These are phyloP conservation scores for Arthromyces matolae DNA, from an alignment of 768 basidiomycete species.

Conservation along the genomic window DNA sequence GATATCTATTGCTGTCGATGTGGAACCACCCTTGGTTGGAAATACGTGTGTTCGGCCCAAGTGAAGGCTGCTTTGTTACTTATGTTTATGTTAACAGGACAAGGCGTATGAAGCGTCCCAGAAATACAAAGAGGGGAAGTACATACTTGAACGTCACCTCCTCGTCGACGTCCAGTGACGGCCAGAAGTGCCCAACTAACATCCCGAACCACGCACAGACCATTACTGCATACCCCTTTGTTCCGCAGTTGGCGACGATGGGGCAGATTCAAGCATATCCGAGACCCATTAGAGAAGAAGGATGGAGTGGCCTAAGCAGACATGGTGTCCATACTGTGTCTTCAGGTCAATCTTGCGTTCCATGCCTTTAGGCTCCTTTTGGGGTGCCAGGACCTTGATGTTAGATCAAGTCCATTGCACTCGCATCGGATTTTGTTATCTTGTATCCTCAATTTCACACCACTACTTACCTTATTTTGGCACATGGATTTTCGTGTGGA, in stretches of 20 bases:
- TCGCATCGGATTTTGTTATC: too few relatives aligned
- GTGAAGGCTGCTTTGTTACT: too few relatives aligned
- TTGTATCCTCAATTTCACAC: too few relatives aligned
- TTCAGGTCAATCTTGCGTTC: constrained; percentile 8
- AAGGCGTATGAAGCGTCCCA: constrained; percentile 85
- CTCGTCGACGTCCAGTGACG: constrained; percentile 79
- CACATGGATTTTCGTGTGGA: too few relatives aligned
- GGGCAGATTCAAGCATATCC: too few relatives aligned
- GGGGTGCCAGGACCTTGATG: constrained; percentile 4
- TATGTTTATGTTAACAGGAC: too few relatives aligned
- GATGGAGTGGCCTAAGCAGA: constrained; percentile 10
- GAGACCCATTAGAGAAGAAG: constrained; percentile 1
- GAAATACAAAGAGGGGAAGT: constrained; percentile 99
- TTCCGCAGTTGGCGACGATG: too few relatives aligned
- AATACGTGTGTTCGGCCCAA: constrained; percentile 72
- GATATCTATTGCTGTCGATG: constrained; percentile 96
- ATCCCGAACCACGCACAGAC: background rate
- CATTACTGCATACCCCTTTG: too few relatives aligned
- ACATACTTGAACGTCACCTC: constrained; percentile 91
- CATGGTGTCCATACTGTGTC: background rate
- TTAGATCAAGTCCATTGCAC: background rate
- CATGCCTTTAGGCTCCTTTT: constrained; percentile 6
- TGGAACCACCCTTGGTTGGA: constrained; percentile 86
- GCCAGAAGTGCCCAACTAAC: background rate
- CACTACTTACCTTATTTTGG: too few relatives aligned